These are phyloP conservation scores for Hypoxylon subgilvum DNA, from an alignment of 495 filamentous ascomycete species.

Conservation along the genomic window DNA sequence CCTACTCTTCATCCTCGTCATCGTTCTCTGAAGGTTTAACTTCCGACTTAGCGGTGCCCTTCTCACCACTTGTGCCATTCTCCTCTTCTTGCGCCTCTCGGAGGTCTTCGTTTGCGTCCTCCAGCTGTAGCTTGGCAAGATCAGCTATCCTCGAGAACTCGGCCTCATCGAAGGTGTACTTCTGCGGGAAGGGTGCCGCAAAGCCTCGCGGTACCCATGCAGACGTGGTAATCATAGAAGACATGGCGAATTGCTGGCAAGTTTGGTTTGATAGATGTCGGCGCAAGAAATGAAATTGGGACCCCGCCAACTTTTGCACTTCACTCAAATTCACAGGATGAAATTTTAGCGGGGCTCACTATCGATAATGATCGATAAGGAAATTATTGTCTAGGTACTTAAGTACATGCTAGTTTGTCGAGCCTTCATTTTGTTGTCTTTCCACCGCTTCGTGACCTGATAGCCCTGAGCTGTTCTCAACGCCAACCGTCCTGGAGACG, in stretches of 20 bases:
- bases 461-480: neutral
- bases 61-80: constrained; percentile 33
- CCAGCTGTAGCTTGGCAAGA: constrained; percentile 87
- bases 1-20: constrained; percentile 46
- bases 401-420: neutral
- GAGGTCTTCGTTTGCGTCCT: constrained; percentile 88
- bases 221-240: constrained; percentile 88
- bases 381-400: neutral
- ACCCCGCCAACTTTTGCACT: constrained; percentile 41
- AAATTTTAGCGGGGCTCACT: constrained; percentile 41
- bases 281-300: constrained; percentile 5
- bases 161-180: constrained; percentile 89
- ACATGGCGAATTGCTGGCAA: constrained; percentile 17
- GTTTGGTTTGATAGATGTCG: neutral
- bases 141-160: constrained; percentile 90
- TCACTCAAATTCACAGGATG: constrained; percentile 24
- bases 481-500: neutral
- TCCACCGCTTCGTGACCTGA: neutral
- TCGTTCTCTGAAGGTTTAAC: constrained; percentile 38
- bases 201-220: constrained; percentile 94
- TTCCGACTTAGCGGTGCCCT: constrained; percentile 27
- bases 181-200: constrained; percentile 87
- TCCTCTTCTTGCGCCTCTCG: constrained; percentile 63
- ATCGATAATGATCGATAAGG: constrained; percentile 36
- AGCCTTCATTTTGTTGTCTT: constrained; percentile 20